Base-by-base conservation (phyloP, 441 rosid genomes). In the Pelargonium australe region DNA sequence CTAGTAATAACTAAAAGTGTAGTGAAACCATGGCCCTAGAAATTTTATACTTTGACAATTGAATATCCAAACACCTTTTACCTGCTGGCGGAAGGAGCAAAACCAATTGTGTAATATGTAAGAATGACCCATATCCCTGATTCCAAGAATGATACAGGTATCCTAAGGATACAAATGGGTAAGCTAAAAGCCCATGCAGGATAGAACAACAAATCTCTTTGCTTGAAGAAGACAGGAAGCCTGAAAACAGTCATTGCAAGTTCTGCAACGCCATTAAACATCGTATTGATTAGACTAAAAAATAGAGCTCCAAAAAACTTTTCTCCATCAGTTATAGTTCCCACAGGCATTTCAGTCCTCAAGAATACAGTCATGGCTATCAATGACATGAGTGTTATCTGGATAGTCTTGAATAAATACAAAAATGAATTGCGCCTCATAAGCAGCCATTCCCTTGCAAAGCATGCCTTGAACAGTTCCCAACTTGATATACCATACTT, bases 201-300 rank as follows among this genome's bases (percentile, higher is more conserved):
- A 68, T 76, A 89, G 79, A 86, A 86, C 70, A 75, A 9, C 85
- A 80, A 85, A 73, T 86, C 91, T 57, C 94, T 84, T 60, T 88
- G 91, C 72, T 86, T 88, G 75, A 68, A 88, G 73, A 82, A 88
- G 8, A 80, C 84, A 3, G 95, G 89, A 63, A 89, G 89, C 83
- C 91, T 70, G 55, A 83, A 74, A 70, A 86, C 72, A 5, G 88
- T 89, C 83, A 85, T 66, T 64, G 88, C 82, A 51, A 89, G 84
- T 72, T 89, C 95, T 9, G 88, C 87, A 88, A 85, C 75, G 62
- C 92, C 92, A 66, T 85, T 89, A 62, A 87, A 89, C 95, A 89
- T 87, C 41, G 87, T 85, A 70, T 83, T 85, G 55, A 85, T 73
- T 51, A 89, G 88, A 75, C 92, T 80, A 69, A 84, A 87, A 71